Base-by-base conservation (phyloP, 768 basidiomycete genomes). In the Mrakia blollopis region DNA sequence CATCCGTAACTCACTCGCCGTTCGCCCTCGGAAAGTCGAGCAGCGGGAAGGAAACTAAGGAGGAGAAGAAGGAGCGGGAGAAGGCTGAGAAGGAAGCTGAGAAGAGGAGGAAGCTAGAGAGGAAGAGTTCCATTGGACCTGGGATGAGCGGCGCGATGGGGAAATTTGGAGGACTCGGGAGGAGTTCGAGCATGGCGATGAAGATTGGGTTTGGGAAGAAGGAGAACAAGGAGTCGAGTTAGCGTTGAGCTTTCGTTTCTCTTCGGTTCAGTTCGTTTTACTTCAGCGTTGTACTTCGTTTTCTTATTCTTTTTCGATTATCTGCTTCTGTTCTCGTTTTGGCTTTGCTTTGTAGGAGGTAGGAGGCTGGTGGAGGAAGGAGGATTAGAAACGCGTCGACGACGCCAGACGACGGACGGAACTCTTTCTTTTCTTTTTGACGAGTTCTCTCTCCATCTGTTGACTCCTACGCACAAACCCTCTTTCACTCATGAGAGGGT, bases 151-250 rank as follows among this genome's bases (percentile, higher is more conserved):
- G 28, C 28, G 28, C 35, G 63, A 37, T 60, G 35, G 70, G 39
- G 25, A 30, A 37, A 30, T 16, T 57, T n/a, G 62, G 73, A 21
- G 57, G 54, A 18, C 30, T 74, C 10, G 73, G 73, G 16, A 44
- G 73, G 44, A 63, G 54, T 13, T 28, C 41, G n/a, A 74, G 73
- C 73, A 74, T 74, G 73, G 73, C 73, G 61, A 39, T 74, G 41
- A 50, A 28, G 28, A 57, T 57, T 11, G 70, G 28, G 35, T 73
- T 73, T 61, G 44, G 73, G 25, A 60, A 44, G 57, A 73, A 47
- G 61, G 35, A 62, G n/a, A 25, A 35, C 4, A 67, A 67, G 65
- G 65, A 37, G 65, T 30, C 9, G n/a, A 62, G 32, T 62, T 28
- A 35, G 32, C 32, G 21, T 60, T 13, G 61, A 3, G 10, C 44